phyloP scores from a whole-genome alignment of 2,329 filamentous ascomycete species.

The Myotisia sp. region DNA sequence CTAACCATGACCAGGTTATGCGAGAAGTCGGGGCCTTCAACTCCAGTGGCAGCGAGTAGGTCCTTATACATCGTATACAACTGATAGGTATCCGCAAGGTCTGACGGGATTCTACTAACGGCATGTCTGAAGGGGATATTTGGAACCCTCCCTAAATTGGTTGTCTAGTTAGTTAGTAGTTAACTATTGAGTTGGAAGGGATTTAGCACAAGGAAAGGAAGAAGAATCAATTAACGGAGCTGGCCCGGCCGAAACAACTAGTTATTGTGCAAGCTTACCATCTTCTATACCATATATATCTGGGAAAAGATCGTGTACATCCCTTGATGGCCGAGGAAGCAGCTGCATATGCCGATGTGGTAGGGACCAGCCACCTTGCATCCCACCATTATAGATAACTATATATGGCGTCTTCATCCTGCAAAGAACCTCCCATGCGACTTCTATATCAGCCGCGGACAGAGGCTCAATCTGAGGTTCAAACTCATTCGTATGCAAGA shows the following conservation, averaged over 20 bases:
- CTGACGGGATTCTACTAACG: conserved; percentile 2
- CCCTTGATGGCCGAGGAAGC: conserved; percentile 9
- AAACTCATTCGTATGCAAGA: conserved; percentile 14
- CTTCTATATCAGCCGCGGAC: conserved; percentile 10
- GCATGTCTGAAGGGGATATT: conserved; percentile 11
- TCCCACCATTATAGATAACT: conserved; percentile 12
- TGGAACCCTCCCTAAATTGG: conserved; percentile 7
- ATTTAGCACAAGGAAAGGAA: neutral
- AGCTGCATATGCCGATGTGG: conserved; percentile 13
- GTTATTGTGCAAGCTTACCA: conserved; percentile 3
- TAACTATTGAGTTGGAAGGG: neutral
- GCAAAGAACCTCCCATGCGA: conserved; percentile 10
- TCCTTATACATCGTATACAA: conserved; percentile 8
- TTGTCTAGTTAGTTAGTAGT: neutral
- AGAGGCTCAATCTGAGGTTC: conserved; percentile 13
- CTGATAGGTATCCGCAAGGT: conserved; percentile 1
- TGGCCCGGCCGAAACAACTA: too few species aligned
- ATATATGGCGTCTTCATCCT: conserved; percentile 9
- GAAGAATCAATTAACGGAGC: too few species aligned
- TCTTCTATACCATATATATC: conserved; percentile 11
- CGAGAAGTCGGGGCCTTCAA: conserved; percentile 13
- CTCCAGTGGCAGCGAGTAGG: conserved; percentile 8
- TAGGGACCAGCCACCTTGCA: conserved; percentile 12
- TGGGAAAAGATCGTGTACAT: conserved; percentile 11
- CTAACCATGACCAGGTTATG: conserved; percentile 35